Conservation (phyloP, 805 yeast genomes). For the Candida quercuum region DNA sequence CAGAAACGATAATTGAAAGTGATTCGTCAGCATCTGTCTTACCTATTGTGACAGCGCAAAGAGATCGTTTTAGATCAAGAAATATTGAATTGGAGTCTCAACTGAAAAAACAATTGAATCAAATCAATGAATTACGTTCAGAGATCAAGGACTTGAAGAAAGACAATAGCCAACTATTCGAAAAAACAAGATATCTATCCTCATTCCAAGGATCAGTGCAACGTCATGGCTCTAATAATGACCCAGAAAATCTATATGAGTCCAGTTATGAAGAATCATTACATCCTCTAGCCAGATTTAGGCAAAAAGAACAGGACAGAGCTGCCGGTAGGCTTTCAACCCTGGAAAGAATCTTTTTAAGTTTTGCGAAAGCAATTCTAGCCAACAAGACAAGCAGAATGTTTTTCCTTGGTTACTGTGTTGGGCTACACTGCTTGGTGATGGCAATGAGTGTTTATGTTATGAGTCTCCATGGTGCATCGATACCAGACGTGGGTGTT, state of each 20-base stretch:
- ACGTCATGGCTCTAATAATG: conserved; percentile 24
- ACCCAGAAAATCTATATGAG: conserved; percentile 56
- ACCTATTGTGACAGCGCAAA: conserved; percentile 88
- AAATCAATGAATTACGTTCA: conserved; percentile 54
- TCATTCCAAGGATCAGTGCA: conserved; percentile 32
- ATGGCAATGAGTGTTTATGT: conserved; percentile 57
- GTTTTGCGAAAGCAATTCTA: conserved; percentile 67
- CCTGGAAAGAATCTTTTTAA: conserved; percentile 69
- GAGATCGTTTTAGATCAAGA: conserved; percentile 86
- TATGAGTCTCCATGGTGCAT: conserved; percentile 37
- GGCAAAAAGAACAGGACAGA: conserved; percentile 72
- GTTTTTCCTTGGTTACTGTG: conserved; percentile 67
- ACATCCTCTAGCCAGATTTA: conserved; percentile 80
- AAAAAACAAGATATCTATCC: conserved; percentile 63
- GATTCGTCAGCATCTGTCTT: conserved; percentile 46
- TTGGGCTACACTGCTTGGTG: conserved; percentile 69
- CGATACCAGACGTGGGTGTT: conserved; percentile 39
- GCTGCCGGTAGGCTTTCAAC: conserved; percentile 69
- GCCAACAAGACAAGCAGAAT: conserved; percentile 69
- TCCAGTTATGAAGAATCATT: conserved; percentile 67
- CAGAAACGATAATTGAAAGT: conserved; percentile 24
- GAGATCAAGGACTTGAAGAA: conserved; percentile 59
- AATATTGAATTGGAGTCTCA: conserved; percentile 84
- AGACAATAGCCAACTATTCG: conserved; percentile 78
- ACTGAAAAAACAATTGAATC: conserved; percentile 48